Evolutionary conservation across 148 eudicot genomes (phyloP).

Genomic region (Rhododendron kiyosumense): DNA sequence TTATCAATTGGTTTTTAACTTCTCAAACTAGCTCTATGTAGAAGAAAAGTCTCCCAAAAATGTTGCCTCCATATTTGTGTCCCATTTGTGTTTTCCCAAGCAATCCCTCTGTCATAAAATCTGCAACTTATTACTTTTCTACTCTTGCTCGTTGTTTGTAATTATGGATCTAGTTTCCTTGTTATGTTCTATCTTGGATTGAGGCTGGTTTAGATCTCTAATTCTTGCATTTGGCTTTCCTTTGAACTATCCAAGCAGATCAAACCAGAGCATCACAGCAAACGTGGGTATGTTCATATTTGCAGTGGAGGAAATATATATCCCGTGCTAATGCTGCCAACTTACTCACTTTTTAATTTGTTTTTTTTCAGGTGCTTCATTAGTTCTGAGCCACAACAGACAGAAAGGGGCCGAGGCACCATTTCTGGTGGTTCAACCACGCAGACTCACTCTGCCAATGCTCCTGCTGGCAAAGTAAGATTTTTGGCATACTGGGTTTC

Average conservation of each 20-base stretch:
- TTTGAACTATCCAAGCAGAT: neutral
- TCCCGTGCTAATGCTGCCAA: neutral
- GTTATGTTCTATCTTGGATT: neutral
- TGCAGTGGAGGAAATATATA: neutral
- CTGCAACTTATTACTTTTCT: neutral
- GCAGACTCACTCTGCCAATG: neutral
- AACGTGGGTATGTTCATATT: neutral
- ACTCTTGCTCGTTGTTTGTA: neutral
- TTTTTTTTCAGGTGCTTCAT: neutral
- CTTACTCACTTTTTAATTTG: neutral
- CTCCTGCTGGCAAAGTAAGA: neutral
- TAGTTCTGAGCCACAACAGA: neutral
- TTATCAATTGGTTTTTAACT: too few relatives aligned
- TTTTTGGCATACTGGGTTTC: conserved; percentile 5
- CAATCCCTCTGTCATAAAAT: neutral
- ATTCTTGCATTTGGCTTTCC: neutral
- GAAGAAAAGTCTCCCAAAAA: neutral
- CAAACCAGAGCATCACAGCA: neutral
- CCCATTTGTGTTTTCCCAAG: neutral
- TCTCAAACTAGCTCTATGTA: too few relatives aligned
- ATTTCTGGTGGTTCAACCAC: neutral
- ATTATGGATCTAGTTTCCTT: neutral
- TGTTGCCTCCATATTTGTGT: neutral
- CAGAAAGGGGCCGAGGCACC: neutral
- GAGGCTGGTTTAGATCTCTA: neutral